Evolutionary conservation across 2,329 filamentous ascomycete species (phyloP).

Genomic region (Sclerotiophoma versabilis): DNA sequence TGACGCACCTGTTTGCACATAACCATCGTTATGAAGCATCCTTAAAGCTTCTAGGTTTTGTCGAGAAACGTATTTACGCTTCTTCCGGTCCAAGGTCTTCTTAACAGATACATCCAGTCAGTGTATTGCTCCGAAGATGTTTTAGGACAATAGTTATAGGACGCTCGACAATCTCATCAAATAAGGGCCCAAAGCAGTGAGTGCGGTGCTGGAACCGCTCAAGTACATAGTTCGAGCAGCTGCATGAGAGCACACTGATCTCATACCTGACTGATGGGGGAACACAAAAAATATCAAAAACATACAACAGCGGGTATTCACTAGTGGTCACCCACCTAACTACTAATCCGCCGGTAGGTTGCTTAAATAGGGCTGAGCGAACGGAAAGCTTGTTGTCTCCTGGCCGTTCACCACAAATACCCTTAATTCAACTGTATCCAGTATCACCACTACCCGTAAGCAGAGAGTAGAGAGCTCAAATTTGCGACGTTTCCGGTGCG

Average conservation of each 20-base stretch:
- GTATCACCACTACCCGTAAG: no score
- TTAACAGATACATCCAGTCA: slow-evolving; percentile 20
- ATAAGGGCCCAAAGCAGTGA: slow-evolving; percentile 32
- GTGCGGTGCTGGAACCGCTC: slow-evolving; percentile 32
- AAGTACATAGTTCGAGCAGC: no score
- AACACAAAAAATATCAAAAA: no score
- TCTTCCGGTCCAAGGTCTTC: slow-evolving; percentile 24
- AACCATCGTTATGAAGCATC: slow-evolving; percentile 35
- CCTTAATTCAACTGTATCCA: not conserved
- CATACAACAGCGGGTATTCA: no score
- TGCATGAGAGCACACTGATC: no score
- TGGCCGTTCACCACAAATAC: not conserved
- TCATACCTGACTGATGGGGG: no score
- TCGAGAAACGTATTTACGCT: slow-evolving; percentile 29
- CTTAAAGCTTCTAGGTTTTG: slow-evolving; percentile 33
- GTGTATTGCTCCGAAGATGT: not conserved
- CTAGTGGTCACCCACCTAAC: no score
- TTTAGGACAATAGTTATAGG: slow-evolving; percentile 33
- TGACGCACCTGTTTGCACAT: slow-evolving; percentile 33
- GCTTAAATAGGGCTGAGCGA: no score
- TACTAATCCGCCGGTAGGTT: no score
- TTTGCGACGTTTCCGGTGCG: no score
- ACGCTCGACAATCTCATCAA: slow-evolving; percentile 37
- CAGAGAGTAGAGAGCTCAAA: no score
- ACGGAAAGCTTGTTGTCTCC: not conserved